Evolutionary conservation across 2,329 filamentous ascomycete species (phyloP).

Genomic region (Cercospora zeina): DNA sequence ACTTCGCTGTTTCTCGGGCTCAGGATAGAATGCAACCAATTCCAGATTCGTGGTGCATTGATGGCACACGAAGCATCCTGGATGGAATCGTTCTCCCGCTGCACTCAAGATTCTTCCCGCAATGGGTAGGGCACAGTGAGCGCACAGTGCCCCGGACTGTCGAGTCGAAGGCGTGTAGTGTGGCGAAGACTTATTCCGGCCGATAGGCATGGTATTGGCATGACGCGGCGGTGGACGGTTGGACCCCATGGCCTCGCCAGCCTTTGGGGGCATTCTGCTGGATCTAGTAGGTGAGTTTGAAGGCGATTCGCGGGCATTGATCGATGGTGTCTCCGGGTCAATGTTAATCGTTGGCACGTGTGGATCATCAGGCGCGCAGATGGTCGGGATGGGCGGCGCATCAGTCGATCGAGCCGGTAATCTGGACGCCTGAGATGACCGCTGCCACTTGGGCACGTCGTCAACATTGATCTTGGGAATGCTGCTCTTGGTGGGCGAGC

Average conservation of each 20-base stretch:
- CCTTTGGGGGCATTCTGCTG: conserved; percentile 9
- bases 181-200: conserved; percentile 41
- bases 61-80: conserved; percentile 87
- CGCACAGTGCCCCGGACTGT: conserved; percentile 71
- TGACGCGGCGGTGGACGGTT: conserved; percentile 41
- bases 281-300: conserved; percentile 6
- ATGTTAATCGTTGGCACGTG: conserved; percentile 36
- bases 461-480: conserved; percentile 24
- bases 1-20: conserved; percentile 70
- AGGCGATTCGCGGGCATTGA: conserved; percentile 19
- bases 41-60: conserved; percentile 85
- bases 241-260: conserved; percentile 39
- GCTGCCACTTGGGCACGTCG: conserved; percentile 23
- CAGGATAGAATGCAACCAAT: conserved; percentile 93
- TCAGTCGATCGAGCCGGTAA: conserved; percentile 7
- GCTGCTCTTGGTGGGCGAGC: conserved; percentile 16
- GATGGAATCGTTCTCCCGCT: conserved; percentile 81
- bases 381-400: conserved; percentile 48
- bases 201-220: conserved; percentile 37
- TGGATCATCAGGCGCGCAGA: conserved; percentile 53
- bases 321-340: conserved; percentile 33
- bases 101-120: conserved; percentile 87
- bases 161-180: conserved; percentile 50
- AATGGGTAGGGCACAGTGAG: conserved; percentile 80
- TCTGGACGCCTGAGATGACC: conserved; percentile 16